phyloP scores from a whole-genome alignment of 495 filamentous ascomycete species.

The Daldinia childiae region DNA sequence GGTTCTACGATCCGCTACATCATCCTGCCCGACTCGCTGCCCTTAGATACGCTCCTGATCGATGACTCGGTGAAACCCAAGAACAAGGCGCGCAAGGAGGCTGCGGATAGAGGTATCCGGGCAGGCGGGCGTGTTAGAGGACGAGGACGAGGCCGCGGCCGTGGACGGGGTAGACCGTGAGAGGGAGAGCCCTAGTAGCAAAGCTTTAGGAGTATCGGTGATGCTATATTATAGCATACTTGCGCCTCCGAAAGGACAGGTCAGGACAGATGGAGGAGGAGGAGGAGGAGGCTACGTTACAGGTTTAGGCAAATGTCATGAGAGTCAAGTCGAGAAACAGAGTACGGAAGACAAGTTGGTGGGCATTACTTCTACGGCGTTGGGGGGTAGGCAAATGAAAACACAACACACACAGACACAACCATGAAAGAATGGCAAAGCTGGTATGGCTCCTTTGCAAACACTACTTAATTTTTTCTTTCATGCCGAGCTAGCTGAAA shows the following conservation, averaged over 20 bases:
- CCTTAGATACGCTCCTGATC: conserved; percentile 91
- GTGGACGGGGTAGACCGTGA: conserved; percentile 67
- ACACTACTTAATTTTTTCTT: conserved; percentile 13
- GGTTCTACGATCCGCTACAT: conserved; percentile 93
- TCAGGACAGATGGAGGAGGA: background rate
- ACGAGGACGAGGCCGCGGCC: conserved; percentile 69
- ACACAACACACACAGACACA: background rate
- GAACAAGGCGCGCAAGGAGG: conserved; percentile 98
- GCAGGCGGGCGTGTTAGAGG: conserved; percentile 65
- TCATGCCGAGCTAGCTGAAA: conserved; percentile 34
- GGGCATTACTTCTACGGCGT: conserved; percentile 38
- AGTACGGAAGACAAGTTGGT: conserved; percentile 17
- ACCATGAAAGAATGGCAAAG: conserved; percentile 37
- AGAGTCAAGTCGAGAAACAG: conserved; percentile 3
- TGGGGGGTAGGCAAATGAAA: conserved; percentile 37
- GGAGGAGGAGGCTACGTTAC: background rate
- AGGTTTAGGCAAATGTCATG: background rate
- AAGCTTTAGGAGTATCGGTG: background rate
- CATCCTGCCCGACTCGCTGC: conserved; percentile 93
- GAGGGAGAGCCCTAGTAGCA: background rate
- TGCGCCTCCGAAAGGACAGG: conserved; percentile 5
- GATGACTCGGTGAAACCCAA: conserved; percentile 98
- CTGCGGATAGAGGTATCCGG: conserved; percentile 69
- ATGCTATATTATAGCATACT: conserved; percentile 5
- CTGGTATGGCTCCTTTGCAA: conserved; percentile 41